These are phyloP conservation scores for Pichia sp. DNA, from an alignment of 1,139 yeast species.

Conservation along the genomic window DNA sequence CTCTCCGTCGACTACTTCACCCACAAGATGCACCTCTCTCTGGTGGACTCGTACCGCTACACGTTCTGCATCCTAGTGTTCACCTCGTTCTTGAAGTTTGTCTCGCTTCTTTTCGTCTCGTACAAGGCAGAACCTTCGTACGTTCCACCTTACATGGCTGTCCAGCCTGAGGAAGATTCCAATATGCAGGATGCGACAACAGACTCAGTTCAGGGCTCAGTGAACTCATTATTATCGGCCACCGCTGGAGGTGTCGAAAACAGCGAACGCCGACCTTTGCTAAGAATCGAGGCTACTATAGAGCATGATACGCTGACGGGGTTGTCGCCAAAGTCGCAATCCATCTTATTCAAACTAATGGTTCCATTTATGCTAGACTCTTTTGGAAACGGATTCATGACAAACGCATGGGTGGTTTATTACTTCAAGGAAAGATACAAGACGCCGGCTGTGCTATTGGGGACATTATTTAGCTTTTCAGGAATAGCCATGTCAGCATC, in stretches of 20 bases:
- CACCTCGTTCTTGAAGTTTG: conserved; percentile 53
- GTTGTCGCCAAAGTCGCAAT: conserved; percentile 34
- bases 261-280: neutral
- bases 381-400: conserved; percentile 83
- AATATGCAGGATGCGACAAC: neutral
- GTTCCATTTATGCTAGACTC: conserved; percentile 68
- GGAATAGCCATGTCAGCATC: conserved; percentile 58
- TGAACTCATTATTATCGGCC: conserved; percentile 14
- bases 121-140: conserved; percentile 46
- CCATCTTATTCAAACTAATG: conserved; percentile 40
- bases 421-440: conserved; percentile 51
- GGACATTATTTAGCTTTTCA: conserved; percentile 55
- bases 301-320: conserved; percentile 29
- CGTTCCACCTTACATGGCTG: conserved; percentile 22
- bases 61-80: conserved; percentile 56
- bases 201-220: neutral
- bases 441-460: conserved; percentile 42
- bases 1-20: conserved; percentile 46
- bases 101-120: conserved; percentile 51
- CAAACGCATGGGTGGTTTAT: conserved; percentile 82
- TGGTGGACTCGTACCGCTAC: conserved; percentile 47
- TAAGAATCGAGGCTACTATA: conserved; percentile 19
- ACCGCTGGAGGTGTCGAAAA: no score
- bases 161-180: neutral
- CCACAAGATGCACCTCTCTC: conserved; percentile 33